A percentile compares a stretch with the other conserved stretches of the same genome.
Conservation (phyloP, 441 rosid species). For the Brassica hybrid region DNA sequence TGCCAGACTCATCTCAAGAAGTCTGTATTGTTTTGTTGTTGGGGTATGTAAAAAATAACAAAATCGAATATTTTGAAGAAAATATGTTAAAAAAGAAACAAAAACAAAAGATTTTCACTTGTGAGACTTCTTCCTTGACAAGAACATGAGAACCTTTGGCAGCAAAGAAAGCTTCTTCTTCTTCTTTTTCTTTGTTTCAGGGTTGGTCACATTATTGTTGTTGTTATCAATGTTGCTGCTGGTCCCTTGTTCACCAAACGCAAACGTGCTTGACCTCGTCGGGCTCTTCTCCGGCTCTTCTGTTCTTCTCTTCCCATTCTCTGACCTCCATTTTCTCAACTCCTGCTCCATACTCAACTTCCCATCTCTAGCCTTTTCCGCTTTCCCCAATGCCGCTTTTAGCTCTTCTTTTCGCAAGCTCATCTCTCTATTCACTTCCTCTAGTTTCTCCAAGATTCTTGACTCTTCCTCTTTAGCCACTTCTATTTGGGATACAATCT, state of each 20-base stretch:
- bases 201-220: slow-evolving; percentile 8
- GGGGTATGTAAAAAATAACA: slow-evolving; percentile 1
- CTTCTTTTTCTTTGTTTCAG: slow-evolving; percentile 44
- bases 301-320: slow-evolving; percentile 74
- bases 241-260: slow-evolving; percentile 51
- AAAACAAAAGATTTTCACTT: slow-evolving; percentile 20
- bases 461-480: slow-evolving; percentile 77
- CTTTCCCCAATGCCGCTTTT: slow-evolving; percentile 67
- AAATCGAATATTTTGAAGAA: not conserved
- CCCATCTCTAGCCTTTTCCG: slow-evolving; percentile 84
- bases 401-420: slow-evolving; percentile 61
- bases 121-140: slow-evolving; percentile 59
- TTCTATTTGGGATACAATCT: slow-evolving; percentile 74
- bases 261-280: slow-evolving; percentile 47
- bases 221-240: slow-evolving; percentile 41
- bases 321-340: slow-evolving; percentile 87
- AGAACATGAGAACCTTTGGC: slow-evolving; percentile 71
- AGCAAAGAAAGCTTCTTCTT: slow-evolving; percentile 70
- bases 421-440: slow-evolving; percentile 72
- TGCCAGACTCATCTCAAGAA: slow-evolving; percentile 17
- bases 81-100: not conserved
- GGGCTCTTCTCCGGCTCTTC: slow-evolving; percentile 50
- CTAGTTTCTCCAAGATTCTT: slow-evolving; percentile 58
- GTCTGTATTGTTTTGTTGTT: slow-evolving; percentile 20
- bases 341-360: slow-evolving; percentile 87